Conservation (phyloP, 371 early-diverging fungal species). For the Circinella umbellata region DNA sequence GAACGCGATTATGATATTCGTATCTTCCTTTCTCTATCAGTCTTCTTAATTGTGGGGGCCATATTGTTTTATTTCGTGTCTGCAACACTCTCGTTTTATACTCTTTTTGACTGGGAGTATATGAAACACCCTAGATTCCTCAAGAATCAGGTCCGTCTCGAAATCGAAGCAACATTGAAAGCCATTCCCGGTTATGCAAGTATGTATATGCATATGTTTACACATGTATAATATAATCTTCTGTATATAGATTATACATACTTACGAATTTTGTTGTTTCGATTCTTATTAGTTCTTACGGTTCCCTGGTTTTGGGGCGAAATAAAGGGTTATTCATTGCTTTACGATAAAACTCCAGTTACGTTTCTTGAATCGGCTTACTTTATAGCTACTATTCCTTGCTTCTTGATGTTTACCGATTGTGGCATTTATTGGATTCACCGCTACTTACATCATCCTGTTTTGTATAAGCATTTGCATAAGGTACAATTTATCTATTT, state of each 20-base stretch:
- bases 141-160: slow-evolving; percentile 84
- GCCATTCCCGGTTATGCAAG: slow-evolving; percentile 81
- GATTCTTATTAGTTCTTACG: slow-evolving; percentile 61
- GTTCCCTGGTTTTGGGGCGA: slow-evolving; percentile 91
- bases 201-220: slow-evolving; percentile 17
- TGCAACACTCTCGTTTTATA: slow-evolving; percentile 76
- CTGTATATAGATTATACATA: no score
- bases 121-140: slow-evolving; percentile 93
- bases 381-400: slow-evolving; percentile 62
- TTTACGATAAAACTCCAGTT: slow-evolving; percentile 62
- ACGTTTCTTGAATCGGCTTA: slow-evolving; percentile 62
- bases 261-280: neutral
- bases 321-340: slow-evolving; percentile 82
- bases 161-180: slow-evolving; percentile 77
- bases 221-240: no score
- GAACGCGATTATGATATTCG: slow-evolving; percentile 70
- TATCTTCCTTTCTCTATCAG: slow-evolving; percentile 71
- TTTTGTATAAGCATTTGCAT: slow-evolving; percentile 86
- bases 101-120: slow-evolving; percentile 84
- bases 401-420: slow-evolving; percentile 92
- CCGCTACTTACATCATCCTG: slow-evolving; percentile 87
- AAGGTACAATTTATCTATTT: slow-evolving; percentile 55
- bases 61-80: slow-evolving; percentile 80
- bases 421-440: slow-evolving; percentile 95
- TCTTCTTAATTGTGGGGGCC: slow-evolving; percentile 74